Base-by-base conservation (phyloP, 108 stramenopile species). In the Aureococcus anophagefferens region DNA sequence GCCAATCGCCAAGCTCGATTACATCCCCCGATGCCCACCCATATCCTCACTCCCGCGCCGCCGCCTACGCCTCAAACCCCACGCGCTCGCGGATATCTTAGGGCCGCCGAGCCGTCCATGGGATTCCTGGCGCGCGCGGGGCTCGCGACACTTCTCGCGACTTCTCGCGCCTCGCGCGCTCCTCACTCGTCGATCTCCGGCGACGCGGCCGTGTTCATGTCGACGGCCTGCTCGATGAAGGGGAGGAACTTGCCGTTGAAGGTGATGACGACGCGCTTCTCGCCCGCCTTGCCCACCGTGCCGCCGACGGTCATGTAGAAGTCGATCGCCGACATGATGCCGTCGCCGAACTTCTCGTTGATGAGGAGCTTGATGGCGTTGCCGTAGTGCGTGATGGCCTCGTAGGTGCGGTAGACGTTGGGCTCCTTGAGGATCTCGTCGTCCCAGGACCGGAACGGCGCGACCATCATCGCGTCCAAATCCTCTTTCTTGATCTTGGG, bases 211-310 rank as follows among this genome's bases (percentile, higher is more conserved):
- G 80, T 67, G 71, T 84, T 88, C 67, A 85, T 81, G 7, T 79
- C 80, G 46, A 44, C 36, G 30, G 62, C 69, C 66, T 90, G 89
- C 66, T 88, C 89, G 68, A 88, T 82, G 66, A 79, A 81, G 15
- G 86, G 85, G 64, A 90, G 70, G 64, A 90, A 90, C 75, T 90
- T 90, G 0, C 89, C 89, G 76, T 90, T 90, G 68, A 90, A 87
- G 0, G 89, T 90, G 29, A 90, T 87, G 30, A 90, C 87, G 4
- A 90, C 87, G 0, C 89, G 72, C n/a, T 87, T 84, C 67, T 90
- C 89, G 14, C 89, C 89, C 33, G 86, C 77, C 64, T 83, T 80
- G 0, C 87, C 87, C 9, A 73, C 86, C 34, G 81, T 85, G 9
- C 81, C 87, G 32, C 86, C 87, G 0, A 90, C 89, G 75, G 86